Percentiles rank a stretch among this genome's conserved stretches.
These are phyloP conservation scores for Climacium dendroides DNA, from an alignment of 225 moss, liverwort and hornwort species.

Conservation along the genomic window DNA sequence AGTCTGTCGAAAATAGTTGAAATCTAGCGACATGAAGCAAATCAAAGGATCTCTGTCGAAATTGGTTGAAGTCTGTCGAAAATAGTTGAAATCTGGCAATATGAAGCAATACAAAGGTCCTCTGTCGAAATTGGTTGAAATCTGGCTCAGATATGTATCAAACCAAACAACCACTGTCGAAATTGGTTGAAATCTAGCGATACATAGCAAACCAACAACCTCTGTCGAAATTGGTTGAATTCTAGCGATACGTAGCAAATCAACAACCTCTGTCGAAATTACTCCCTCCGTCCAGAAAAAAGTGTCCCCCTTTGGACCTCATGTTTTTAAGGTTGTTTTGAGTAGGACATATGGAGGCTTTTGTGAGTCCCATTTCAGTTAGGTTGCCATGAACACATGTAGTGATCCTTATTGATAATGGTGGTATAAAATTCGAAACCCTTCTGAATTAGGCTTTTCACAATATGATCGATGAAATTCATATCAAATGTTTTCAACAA, in stretches of 20 bases:
- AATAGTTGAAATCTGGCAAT: not conserved
- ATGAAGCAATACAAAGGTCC: not conserved
- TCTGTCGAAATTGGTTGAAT: not conserved
- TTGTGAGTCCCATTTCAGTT: not conserved
- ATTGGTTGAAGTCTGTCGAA: not conserved
- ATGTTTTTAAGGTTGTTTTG: not conserved
- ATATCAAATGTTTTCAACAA: not conserved
- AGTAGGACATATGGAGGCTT: not conserved
- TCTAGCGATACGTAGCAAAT: too few relatives aligned
- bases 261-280: not conserved
- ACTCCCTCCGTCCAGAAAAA: not conserved
- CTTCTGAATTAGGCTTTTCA: not conserved
- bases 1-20: too few relatives aligned
- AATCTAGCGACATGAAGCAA: too few relatives aligned
- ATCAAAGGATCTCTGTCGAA: too few relatives aligned
- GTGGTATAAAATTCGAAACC: not conserved
- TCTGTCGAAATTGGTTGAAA: not conserved
- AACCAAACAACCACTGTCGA: not conserved
- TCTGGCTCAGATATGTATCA: not conserved
- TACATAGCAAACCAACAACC: not conserved
- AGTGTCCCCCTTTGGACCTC: not conserved
- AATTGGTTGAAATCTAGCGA: not conserved
- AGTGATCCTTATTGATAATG: not conserved
- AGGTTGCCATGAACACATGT: not conserved
- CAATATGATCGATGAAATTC: not conserved